These are phyloP conservation scores for Mychonastes homosphaera DNA, from an alignment of 139 green algal species.

Conservation along the genomic window DNA sequence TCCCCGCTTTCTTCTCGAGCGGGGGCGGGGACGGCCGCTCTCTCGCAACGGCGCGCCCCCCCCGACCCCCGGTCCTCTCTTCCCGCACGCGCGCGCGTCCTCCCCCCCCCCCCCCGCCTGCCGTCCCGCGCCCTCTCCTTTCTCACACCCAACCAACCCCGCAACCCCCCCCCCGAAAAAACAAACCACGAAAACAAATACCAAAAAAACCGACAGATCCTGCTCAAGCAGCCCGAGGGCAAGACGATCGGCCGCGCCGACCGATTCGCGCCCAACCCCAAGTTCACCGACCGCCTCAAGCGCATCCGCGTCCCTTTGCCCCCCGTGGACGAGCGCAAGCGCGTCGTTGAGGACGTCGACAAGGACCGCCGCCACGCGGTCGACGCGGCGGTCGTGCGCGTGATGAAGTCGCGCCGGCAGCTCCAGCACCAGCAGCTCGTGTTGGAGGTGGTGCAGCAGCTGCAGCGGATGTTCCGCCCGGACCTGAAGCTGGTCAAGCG, in stretches of 20 bases:
- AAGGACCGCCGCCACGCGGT: constrained; percentile 79
- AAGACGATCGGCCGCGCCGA: constrained; percentile 71
- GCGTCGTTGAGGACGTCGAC: constrained; percentile 91
- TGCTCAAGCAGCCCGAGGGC: constrained; percentile 65
- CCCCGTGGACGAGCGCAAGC: constrained; percentile 81
- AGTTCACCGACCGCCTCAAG: constrained; percentile 84
- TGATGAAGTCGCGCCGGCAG: constrained; percentile 85
- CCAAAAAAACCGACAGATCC: too few species aligned
- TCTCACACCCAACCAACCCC: too few species aligned
- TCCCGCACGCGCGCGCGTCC: too few species aligned
- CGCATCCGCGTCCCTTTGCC: constrained; percentile 77
- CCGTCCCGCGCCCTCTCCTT: too few species aligned
- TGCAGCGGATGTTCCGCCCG: constrained; percentile 91
- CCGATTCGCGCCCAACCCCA: constrained; percentile 65
- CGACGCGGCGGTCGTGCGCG: constrained; percentile 79
- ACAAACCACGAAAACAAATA: too few species aligned
- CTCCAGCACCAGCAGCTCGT: constrained; percentile 84
- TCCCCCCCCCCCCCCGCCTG: too few species aligned
- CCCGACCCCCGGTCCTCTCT: too few species aligned
- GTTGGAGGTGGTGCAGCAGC: constrained; percentile 93
- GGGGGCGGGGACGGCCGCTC: too few species aligned
- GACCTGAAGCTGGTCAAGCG: constrained; percentile 98
- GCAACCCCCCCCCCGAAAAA: too few species aligned
- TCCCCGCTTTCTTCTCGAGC: too few species aligned
- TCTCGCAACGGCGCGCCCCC: too few species aligned